phyloP scores from a whole-genome alignment of 1,139 yeast species.

The Suhomyces yuchorum region DNA sequence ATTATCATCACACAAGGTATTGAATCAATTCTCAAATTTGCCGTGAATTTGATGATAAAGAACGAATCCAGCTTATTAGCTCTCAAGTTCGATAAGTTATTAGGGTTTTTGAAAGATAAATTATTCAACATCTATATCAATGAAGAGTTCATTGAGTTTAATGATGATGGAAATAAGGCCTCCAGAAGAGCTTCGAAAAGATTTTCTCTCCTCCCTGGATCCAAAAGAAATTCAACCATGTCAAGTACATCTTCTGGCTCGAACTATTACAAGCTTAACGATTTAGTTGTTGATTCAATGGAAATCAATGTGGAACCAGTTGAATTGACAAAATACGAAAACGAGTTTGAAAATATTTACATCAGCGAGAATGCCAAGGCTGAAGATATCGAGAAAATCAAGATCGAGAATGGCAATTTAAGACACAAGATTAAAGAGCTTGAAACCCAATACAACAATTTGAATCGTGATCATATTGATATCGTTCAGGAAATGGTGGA shows the following conservation, averaged over 20 bases:
- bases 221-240: constrained; percentile 20
- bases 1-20: constrained; percentile 85
- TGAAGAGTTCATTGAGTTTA: constrained; percentile 34
- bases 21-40: constrained; percentile 79
- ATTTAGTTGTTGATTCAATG: constrained; percentile 80
- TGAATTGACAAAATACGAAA: constrained; percentile 64
- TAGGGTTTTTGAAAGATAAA: constrained; percentile 75
- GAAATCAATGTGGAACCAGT: constrained; percentile 70
- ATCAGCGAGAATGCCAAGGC: constrained; percentile 66
- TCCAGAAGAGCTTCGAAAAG: constrained; percentile 20
- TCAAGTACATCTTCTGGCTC: constrained; percentile 14
- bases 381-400: constrained; percentile 67
- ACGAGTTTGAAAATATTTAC: constrained; percentile 76
- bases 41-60: constrained; percentile 71
- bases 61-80: constrained; percentile 61
- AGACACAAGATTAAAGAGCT: constrained; percentile 73
- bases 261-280: constrained; percentile 61
- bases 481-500: constrained; percentile 47
- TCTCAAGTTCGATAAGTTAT: constrained; percentile 71
- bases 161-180: constrained; percentile 18
- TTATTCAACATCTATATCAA: constrained; percentile 71
- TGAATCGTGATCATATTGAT: constrained; percentile 73
- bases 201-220: constrained; percentile 23
- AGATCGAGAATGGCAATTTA: constrained; percentile 68
- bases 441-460: constrained; percentile 66